Evolutionary conservation across 768 basidiomycete genomes (phyloP).

Genomic region (Melanogaster broomeanus): DNA sequence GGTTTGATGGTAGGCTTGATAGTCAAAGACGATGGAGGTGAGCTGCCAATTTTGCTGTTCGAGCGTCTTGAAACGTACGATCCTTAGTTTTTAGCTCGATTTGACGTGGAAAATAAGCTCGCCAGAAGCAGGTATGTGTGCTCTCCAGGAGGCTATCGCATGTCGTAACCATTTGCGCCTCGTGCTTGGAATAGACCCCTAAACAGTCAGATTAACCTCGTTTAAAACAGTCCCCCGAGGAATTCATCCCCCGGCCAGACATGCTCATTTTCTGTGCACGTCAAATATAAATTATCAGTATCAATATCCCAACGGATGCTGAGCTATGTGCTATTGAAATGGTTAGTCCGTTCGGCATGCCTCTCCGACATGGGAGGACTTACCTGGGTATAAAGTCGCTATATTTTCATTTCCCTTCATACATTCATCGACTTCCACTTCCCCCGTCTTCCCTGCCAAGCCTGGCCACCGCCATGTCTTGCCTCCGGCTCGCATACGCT

Average conservation of each 20-base stretch:
- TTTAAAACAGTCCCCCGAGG: neutral
- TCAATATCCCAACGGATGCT: neutral
- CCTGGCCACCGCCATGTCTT: slow-evolving; percentile 3
- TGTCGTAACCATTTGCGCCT: slow-evolving; percentile 1
- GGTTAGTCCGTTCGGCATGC: neutral
- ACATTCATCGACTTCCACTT: neutral
- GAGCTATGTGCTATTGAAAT: neutral
- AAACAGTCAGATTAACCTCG: neutral
- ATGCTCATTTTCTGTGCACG: neutral
- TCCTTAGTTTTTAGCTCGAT: neutral
- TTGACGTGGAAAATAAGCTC: neutral
- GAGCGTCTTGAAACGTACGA: too few relatives aligned
- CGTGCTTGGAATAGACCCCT: neutral
- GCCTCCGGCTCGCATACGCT: slow-evolving; percentile 2
- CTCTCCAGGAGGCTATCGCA: neutral
- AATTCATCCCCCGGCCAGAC: neutral
- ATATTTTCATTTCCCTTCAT: neutral
- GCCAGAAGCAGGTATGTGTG: neutral
- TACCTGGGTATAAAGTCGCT: neutral
- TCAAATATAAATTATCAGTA: too few relatives aligned
- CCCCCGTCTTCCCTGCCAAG: neutral
- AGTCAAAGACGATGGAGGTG: too few relatives aligned
- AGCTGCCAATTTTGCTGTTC: too few relatives aligned
- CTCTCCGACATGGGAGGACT: neutral
- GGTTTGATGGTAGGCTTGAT: too few relatives aligned